Percentiles rank a stretch among this genome's conserved stretches.
phyloP scores from a whole-genome alignment of 176 grass and related monocot species.

The Paspalum vaginatum region DNA sequence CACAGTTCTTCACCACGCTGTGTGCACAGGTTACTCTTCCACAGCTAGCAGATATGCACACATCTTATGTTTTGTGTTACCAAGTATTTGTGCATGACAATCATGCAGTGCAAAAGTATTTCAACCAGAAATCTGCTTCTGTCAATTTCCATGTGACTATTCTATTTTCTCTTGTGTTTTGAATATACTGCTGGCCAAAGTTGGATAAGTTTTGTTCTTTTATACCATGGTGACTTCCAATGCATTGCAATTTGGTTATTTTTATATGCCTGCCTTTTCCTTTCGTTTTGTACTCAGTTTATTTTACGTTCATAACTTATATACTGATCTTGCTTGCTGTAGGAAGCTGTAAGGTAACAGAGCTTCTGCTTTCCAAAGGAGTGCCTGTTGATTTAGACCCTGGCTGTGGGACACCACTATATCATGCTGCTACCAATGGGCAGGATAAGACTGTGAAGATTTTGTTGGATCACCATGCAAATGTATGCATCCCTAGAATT shows the following conservation, averaged over 20 bases:
- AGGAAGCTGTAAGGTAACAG: slow-evolving; percentile 45
- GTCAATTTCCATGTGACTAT: background rate
- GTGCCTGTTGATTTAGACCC: slow-evolving; percentile 32
- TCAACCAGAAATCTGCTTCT: background rate
- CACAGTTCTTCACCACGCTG: slow-evolving; percentile 40
- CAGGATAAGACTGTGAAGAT: slow-evolving; percentile 40
- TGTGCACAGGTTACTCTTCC: background rate
- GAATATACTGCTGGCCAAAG: background rate
- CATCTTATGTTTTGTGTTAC: background rate
- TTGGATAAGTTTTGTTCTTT: background rate
- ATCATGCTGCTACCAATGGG: slow-evolving; percentile 29
- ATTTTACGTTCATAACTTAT: background rate
- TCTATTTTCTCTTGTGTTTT: background rate
- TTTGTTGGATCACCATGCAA: slow-evolving; percentile 38
- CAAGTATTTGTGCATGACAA: background rate
- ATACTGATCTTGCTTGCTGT: background rate
- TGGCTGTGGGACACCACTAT: slow-evolving; percentile 36
- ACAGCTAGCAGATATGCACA: too few relatives aligned
- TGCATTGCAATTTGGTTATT: background rate
- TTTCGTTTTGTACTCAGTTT: background rate
- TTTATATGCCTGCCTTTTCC: background rate
- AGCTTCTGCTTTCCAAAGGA: slow-evolving; percentile 40
- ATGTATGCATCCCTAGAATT: slow-evolving; percentile 19
- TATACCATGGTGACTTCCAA: background rate
- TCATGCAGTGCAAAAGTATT: too few relatives aligned